Percentiles rank a stretch among this genome's conserved stretches.
Conservation (phyloP, 805 yeast species). For the Wickerhamomyces rabaulensis region DNA sequence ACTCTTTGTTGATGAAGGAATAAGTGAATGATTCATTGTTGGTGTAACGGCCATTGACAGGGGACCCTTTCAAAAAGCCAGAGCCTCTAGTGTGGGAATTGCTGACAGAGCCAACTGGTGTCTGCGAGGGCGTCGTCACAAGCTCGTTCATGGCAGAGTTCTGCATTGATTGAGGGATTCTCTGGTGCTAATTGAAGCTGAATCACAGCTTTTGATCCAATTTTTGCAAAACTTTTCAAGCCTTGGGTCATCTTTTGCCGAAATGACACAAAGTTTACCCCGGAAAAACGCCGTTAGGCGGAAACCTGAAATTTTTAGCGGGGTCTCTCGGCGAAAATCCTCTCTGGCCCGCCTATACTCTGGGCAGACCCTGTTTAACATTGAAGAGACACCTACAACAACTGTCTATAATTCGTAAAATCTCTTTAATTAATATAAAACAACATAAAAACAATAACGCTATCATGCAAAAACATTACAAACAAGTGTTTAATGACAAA, state of each 20-base stretch:
- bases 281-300: too few species aligned
- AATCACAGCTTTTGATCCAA: too few species aligned
- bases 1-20: conserved; percentile 22
- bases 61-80: conserved; percentile 4
- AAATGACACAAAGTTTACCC: too few species aligned
- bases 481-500: not conserved
- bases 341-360: too few species aligned
- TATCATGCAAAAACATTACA: not conserved
- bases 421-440: not conserved
- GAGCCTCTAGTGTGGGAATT: conserved; percentile 2
- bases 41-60: not conserved
- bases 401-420: not conserved
- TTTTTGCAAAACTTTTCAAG: too few species aligned
- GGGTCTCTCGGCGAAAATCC: too few species aligned
- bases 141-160: conserved; percentile 5
- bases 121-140: conserved; percentile 5
- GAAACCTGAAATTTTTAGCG: too few species aligned
- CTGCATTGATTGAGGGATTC: too few species aligned
- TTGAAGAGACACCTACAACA: too few species aligned
- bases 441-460: not conserved
- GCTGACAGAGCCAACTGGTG: conserved; percentile 6
- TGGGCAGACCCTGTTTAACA: too few species aligned
- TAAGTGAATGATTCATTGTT: conserved; percentile 10
- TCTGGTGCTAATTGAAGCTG: not conserved
- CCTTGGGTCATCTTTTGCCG: too few species aligned